Conservation (phyloP, 345 rosid species). For the Turritis glabra region DNA sequence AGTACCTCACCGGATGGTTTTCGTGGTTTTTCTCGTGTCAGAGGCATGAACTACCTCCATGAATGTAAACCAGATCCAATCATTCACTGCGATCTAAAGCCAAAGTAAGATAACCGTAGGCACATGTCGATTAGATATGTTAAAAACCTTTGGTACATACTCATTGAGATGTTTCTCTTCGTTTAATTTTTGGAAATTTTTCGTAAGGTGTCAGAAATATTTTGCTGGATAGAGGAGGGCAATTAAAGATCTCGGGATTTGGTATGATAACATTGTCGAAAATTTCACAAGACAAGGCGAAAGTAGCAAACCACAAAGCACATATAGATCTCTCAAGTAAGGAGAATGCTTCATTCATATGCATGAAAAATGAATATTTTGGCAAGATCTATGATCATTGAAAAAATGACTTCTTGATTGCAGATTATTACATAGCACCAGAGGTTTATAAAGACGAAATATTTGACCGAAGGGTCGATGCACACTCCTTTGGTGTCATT, state of each 20-base stretch:
- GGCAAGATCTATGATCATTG: neutral
- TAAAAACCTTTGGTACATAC: constrained; percentile 24
- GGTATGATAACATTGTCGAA: constrained; percentile 64
- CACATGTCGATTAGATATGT: constrained; percentile 37
- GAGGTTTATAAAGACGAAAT: constrained; percentile 67
- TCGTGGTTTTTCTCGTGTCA: constrained; percentile 34
- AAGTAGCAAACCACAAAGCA: constrained; percentile 49
- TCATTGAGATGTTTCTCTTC: constrained; percentile 43
- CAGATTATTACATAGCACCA: constrained; percentile 79
- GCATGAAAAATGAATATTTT: neutral
- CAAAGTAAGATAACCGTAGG: constrained; percentile 76
- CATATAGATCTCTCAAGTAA: constrained; percentile 57
- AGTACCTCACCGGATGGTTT: neutral
- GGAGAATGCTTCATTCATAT: constrained; percentile 35
- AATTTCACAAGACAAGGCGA: constrained; percentile 58
- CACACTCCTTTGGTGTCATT: constrained; percentile 77
- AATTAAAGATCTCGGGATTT: constrained; percentile 77
- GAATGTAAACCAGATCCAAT: constrained; percentile 91
- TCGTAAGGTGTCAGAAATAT: constrained; percentile 98
- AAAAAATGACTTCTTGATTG: constrained; percentile 28
- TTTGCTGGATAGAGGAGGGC: constrained; percentile 93
- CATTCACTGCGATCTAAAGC: constrained; percentile 86
- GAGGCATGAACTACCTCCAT: constrained; percentile 83
- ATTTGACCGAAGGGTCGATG: constrained; percentile 72
- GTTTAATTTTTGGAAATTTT: constrained; percentile 67